Percentiles rank a stretch among this genome's conserved stretches.
These are phyloP conservation scores for Heteromeles arbutifolia DNA, from an alignment of 306 rosid species.

Conservation along the genomic window DNA sequence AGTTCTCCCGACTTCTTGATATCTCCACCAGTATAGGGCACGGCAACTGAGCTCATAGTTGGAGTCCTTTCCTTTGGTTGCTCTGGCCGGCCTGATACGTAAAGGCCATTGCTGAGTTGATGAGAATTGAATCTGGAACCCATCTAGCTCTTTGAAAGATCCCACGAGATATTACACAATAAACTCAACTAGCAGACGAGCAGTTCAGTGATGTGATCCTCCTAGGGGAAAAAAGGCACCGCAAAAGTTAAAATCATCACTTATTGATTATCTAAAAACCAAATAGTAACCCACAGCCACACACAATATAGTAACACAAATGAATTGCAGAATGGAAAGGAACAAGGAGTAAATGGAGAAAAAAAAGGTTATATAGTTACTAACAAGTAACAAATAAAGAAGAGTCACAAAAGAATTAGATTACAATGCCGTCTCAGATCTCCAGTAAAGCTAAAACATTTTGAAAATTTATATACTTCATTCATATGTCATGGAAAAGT, in stretches of 20 bases:
- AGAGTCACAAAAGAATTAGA: not conserved
- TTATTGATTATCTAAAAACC: not conserved
- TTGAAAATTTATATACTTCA: not conserved
- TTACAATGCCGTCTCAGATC: not conserved
- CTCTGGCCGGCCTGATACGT: conserved; percentile 95
- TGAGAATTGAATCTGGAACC: conserved; percentile 98
- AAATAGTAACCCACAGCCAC: not conserved
- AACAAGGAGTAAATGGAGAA: not conserved
- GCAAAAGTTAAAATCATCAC: not conserved
- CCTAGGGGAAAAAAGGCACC: not conserved
- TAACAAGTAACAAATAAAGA: not conserved
- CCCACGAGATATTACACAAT: not conserved
- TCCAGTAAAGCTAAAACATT: not conserved
- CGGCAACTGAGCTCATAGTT: conserved; percentile 86
- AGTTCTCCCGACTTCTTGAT: conserved; percentile 89
- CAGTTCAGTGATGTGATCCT: not conserved
- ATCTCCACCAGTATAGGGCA: conserved; percentile 97
- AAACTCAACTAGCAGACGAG: not conserved
- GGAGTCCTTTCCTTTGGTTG: conserved; percentile 97
- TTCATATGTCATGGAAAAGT: not conserved
- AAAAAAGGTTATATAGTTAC: not conserved
- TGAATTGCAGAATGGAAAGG: not conserved
- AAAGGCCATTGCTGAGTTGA: conserved; percentile 98
- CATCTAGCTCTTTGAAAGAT: conserved; percentile 49
- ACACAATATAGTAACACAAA: not conserved